These are phyloP conservation scores for Ochetophila trinervis DNA, from an alignment of 306 rosid genomes.

Conservation along the genomic window DNA sequence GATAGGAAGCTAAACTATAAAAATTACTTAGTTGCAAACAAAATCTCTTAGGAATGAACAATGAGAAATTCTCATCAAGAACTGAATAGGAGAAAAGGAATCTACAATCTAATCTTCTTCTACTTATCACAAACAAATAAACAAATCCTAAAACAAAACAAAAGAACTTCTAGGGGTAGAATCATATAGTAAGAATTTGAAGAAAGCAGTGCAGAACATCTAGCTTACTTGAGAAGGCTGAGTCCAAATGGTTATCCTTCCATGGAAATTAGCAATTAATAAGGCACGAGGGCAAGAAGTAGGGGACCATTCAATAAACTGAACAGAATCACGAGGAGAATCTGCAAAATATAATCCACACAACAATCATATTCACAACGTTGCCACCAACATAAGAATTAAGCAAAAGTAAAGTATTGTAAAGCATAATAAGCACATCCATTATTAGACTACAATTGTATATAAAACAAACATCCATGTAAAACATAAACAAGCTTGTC, in stretches of 20 bases:
- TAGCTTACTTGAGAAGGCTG: constrained; percentile 87
- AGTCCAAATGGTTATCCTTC: constrained; percentile 97
- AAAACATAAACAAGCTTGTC: too few species aligned
- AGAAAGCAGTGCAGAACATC: constrained; percentile 12
- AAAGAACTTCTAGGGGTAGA: constrained; percentile 1
- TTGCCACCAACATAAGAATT: neutral
- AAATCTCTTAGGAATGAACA: constrained; percentile 1
- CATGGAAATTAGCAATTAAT: constrained; percentile 90
- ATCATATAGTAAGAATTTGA: constrained; percentile 14
- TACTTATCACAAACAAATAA: too few species aligned
- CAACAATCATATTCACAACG: constrained; percentile 24
- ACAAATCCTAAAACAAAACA: neutral
- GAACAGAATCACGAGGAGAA: constrained; percentile 99
- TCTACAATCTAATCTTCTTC: too few species aligned
- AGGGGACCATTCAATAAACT: constrained; percentile 98
- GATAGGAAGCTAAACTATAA: neutral
- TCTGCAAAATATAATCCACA: constrained; percentile 51
- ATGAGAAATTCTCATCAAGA: neutral
- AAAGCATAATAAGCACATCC: neutral
- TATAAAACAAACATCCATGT: too few species aligned
- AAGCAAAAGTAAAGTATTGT: neutral
- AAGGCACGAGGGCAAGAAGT: constrained; percentile 81
- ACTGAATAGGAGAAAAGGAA: too few species aligned
- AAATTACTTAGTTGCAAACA: neutral
- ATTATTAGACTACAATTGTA: too few species aligned